Percentiles rank a stretch among this genome's conserved stretches.
Evolutionary conservation across 2,329 filamentous ascomycete genomes (phyloP).

Genomic region (Penicillium crustosum): DNA sequence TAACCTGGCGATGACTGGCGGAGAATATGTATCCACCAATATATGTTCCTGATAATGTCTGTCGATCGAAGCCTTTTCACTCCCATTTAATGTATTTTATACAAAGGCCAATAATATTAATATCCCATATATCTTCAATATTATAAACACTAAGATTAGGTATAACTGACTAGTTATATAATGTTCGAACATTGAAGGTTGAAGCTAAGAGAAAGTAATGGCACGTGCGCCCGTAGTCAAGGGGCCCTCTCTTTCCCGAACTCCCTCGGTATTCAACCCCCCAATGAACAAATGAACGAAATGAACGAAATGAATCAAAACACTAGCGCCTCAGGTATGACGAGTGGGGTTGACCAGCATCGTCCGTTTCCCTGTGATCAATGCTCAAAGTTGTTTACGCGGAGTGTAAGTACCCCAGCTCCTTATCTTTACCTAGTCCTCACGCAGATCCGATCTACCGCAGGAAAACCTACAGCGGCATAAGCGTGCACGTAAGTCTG

Average conservation of each 20-base stretch:
- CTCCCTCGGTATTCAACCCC: too few relatives aligned
- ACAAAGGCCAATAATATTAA: too few relatives aligned
- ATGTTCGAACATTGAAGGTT: too few relatives aligned
- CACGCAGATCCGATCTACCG: background rate
- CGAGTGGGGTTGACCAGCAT: background rate
- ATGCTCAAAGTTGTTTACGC: slow-evolving; percentile 15
- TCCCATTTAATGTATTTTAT: too few relatives aligned
- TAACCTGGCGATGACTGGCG: background rate
- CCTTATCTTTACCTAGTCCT: background rate
- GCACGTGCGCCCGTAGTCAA: too few relatives aligned
- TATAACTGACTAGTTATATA: too few relatives aligned
- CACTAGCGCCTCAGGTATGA: background rate
- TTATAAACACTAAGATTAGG: too few relatives aligned
- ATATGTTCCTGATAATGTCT: background rate
- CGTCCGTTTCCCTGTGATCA: slow-evolving; percentile 13
- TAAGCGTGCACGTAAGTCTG: slow-evolving; percentile 15
- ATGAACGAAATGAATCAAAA: background rate
- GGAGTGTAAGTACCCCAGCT: slow-evolving; percentile 10
- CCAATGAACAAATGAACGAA: too few relatives aligned
- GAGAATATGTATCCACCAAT: background rate
- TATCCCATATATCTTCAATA: too few relatives aligned
- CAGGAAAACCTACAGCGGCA: slow-evolving; percentile 16
- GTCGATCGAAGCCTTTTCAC: background rate
- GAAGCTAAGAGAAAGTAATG: too few relatives aligned
- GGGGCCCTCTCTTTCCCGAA: too few relatives aligned